Conservation (phyloP, 225 moss, liverwort and hornwort species). For the Pleurozium schreberi region DNA sequence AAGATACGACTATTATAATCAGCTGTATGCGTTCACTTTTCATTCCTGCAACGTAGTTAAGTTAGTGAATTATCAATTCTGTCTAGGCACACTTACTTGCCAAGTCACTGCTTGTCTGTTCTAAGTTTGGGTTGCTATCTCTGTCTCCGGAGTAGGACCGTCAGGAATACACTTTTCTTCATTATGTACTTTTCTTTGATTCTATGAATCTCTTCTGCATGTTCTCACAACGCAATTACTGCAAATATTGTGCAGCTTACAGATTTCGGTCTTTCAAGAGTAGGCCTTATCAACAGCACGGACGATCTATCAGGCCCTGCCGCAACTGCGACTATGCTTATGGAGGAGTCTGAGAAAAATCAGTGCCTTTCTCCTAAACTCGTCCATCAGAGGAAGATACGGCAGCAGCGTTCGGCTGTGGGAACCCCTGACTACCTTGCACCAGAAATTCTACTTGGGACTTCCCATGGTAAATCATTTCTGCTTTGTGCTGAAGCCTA, state of each 20-base stretch:
- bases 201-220: neutral
- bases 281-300: conserved; percentile 96
- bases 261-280: conserved; percentile 97
- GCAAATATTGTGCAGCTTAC: conserved; percentile 56
- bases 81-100: neutral
- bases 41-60: neutral
- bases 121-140: neutral
- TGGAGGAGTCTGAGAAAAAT: conserved; percentile 48
- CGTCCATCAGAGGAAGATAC: conserved; percentile 68
- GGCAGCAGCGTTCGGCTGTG: conserved; percentile 84
- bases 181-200: neutral
- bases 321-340: conserved; percentile 53
- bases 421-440: conserved; percentile 97
- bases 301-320: conserved; percentile 95
- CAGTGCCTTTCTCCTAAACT: conserved; percentile 42
- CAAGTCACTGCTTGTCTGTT: neutral
- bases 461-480: conserved; percentile 69
- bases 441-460: conserved; percentile 93
- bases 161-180: neutral
- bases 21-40: neutral
- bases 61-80: neutral
- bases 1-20: neutral
- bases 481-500: neutral
- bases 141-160: neutral
- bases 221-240: neutral